A percentile compares a stretch with the other conserved stretches of the same genome.
These are phyloP conservation scores for Hyaloscypha bicolor DNA, from an alignment of 495 filamentous ascomycete species.

Conservation along the genomic window DNA sequence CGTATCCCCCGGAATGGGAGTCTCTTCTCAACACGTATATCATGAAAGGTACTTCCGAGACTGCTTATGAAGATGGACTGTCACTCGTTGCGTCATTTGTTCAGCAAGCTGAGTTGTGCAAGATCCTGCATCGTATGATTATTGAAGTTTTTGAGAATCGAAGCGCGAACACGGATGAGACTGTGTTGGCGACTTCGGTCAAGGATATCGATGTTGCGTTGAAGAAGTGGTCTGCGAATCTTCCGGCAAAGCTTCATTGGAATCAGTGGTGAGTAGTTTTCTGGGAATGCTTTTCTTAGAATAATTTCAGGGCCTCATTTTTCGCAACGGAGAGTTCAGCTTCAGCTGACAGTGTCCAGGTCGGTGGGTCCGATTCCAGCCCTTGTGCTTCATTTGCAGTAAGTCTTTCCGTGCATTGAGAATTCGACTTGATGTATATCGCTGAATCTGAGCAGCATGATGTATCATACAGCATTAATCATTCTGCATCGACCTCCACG, in stretches of 20 bases:
- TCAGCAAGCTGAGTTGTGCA: constrained; percentile 37
- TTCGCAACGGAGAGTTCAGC: background rate
- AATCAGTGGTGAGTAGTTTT: constrained; percentile 32
- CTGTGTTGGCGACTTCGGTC: constrained; percentile 33
- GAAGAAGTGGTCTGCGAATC: constrained; percentile 35
- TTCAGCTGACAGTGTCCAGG: constrained; percentile 2
- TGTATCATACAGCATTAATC: constrained; percentile 39
- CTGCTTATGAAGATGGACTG: constrained; percentile 36
- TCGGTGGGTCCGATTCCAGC: constrained; percentile 32
- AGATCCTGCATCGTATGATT: constrained; percentile 40
- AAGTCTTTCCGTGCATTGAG: constrained; percentile 13
- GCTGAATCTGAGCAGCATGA: constrained; percentile 29
- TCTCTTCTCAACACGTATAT: constrained; percentile 35
- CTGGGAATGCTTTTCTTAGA: background rate
- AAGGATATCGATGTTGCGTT: constrained; percentile 36
- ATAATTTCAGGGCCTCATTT: background rate
- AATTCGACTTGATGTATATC: background rate
- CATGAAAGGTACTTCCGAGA: constrained; percentile 29
- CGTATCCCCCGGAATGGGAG: constrained; percentile 30
- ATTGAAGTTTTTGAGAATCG: constrained; percentile 41
- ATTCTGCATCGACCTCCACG: constrained; percentile 39
- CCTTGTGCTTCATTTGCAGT: constrained; percentile 39
- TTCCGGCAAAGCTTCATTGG: constrained; percentile 38
- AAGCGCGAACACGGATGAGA: constrained; percentile 29
- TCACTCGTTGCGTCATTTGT: constrained; percentile 33